Evolutionary conservation across 805 yeast genomes (phyloP).

Genomic region (Cyberlindnera maritima): DNA sequence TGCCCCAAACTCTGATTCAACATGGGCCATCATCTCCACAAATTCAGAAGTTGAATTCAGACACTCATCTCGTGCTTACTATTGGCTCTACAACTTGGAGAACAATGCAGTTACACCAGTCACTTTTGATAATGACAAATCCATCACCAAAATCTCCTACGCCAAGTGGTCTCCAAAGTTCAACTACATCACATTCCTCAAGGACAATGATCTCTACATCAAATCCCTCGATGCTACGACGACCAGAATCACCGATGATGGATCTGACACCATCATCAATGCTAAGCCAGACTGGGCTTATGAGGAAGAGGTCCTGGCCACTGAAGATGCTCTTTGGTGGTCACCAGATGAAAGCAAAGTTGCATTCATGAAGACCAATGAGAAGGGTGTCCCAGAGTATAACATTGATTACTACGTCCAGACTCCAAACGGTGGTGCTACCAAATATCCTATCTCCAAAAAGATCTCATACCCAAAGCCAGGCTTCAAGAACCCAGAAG

Average conservation of each 20-base stretch:
- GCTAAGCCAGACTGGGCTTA: conserved; percentile 95
- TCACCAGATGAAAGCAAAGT: conserved; percentile 67
- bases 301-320: conserved; percentile 81
- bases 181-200: conserved; percentile 57
- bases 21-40: conserved; percentile 47
- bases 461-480: conserved; percentile 79
- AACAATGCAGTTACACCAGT: conserved; percentile 28
- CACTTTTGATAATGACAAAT: conserved; percentile 25
- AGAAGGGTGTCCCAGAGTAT: conserved; percentile 66
- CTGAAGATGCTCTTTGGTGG: conserved; percentile 83
- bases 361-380: conserved; percentile 65
- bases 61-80: conserved; percentile 42
- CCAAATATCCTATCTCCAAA: conserved; percentile 56
- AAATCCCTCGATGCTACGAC: conserved; percentile 33
- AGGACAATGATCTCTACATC: conserved; percentile 63
- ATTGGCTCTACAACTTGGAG: conserved; percentile 38
- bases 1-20: conserved; percentile 24
- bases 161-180: conserved; percentile 80
- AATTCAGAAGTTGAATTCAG: conserved; percentile 53
- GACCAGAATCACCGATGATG: conserved; percentile 58
- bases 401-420: conserved; percentile 73
- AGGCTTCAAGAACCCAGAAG: conserved; percentile 72
- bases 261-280: conserved; percentile 63
- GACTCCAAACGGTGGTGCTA: conserved; percentile 34
- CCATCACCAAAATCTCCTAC: conserved; percentile 34